Evolutionary conservation across 306 rosid species (phyloP).

Genomic region (Medicago ruthenica): DNA sequence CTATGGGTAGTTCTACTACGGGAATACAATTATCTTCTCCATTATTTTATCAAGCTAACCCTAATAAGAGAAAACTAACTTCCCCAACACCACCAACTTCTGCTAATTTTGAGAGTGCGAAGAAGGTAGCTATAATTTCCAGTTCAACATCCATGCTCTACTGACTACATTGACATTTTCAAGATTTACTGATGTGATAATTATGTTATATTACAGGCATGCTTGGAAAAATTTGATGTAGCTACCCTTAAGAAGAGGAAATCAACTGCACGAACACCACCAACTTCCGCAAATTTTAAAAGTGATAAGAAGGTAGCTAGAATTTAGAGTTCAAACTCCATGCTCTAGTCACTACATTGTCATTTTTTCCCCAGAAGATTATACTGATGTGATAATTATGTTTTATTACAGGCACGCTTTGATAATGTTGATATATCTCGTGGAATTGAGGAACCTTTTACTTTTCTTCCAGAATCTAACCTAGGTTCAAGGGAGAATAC

Average conservation of each 20-base stretch:
- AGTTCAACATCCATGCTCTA: no score
- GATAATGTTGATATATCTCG: constrained; percentile 36
- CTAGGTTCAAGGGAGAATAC: constrained; percentile 30
- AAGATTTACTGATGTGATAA: no score
- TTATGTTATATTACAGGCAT: no score
- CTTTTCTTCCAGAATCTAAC: constrained; percentile 49
- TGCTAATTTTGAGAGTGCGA: no score
- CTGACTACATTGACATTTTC: neutral
- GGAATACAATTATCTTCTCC: constrained; percentile 37
- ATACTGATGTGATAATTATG: constrained; percentile 29
- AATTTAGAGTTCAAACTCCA: neutral
- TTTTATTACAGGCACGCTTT: constrained; percentile 44
- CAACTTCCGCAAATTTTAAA: no score
- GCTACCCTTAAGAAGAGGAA: constrained; percentile 53
- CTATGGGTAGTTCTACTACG: constrained; percentile 35
- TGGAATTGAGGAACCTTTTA: constrained; percentile 71
- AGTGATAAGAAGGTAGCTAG: neutral
- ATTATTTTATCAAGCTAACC: constrained; percentile 46
- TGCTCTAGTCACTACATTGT: neutral
- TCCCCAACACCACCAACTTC: no score
- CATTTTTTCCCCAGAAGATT: neutral
- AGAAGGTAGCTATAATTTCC: no score
- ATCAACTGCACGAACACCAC: neutral
- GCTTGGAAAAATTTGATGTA: neutral
- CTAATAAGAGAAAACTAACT: constrained; percentile 48